Evolutionary conservation across 2,329 filamentous ascomycete genomes (phyloP), one percentile per base, ranked within the genome.

Genomic region (Cryphonectria naterciae): DNA sequence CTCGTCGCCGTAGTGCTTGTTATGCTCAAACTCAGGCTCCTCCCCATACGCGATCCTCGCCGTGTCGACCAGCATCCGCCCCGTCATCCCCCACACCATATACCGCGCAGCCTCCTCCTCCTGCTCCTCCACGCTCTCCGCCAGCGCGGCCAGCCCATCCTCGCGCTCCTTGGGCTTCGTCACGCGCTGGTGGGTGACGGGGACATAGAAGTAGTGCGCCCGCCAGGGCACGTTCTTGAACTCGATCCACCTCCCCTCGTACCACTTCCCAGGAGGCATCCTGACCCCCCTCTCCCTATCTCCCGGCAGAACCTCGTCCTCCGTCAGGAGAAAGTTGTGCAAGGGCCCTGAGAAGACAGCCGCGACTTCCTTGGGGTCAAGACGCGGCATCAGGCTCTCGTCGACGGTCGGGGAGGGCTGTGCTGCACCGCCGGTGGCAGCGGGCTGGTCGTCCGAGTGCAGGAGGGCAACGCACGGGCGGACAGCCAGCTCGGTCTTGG

Each of bases 21-120:
- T 89, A 74, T 89, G 86, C 83, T 97, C 93, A 79, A 97, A 97
- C 78, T 94, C 92, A 4, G 95, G 95, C 78, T 93, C 89, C 81
- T 92, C 87, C 2, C 83, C 91, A 79, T 96, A 98, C 28, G 95
- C 95, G 25, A 97, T 86, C 73, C 93, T 86, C 46, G 95, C 95
- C 5, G 92, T 92, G 81, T 98, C 95, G 6, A 98, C 93, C 68
- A 98, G 80, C 68, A 98, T 95, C 67, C 94, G 85, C 2, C 94
- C 95, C 68, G 95, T 98, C 93, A 98, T 95, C 22, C 95, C 95
- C 88, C 95, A 98, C 5, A 98, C 94, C 75, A 92, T 90, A 81
- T 96, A 97, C 52, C 92, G 85, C 2, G 84, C 83, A 4, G 81
- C 78, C 15, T 81, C 79, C 72, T 86, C 82, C 73, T 83, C 78